Evolutionary conservation across 2,329 filamentous ascomycete species (phyloP), one percentile per base, ranked within the genome.

Genomic region (Colletotrichum endophyticum): DNA sequence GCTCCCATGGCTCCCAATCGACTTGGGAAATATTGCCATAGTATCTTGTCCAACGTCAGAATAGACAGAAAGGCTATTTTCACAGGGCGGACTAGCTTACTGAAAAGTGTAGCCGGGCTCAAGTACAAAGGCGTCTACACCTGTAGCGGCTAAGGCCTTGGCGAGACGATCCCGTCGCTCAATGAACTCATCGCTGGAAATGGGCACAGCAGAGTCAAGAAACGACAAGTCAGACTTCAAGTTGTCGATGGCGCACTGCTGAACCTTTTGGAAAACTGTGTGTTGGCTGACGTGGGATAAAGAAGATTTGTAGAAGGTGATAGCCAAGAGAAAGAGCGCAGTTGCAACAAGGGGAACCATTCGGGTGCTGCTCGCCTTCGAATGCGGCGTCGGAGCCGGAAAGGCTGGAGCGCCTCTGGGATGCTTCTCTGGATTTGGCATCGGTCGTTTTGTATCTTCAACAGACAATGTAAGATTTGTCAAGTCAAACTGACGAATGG

Each of bases 91-190:
- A 19, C 7, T 6, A n/a, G 25, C 78, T 72, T 81, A 92, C 83
- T 91, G 89, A 78, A 93, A 93, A 0, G 91, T 92, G 79, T 92
- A 93, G 3, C 92, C 92, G 3, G 92, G 92, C 80, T 94, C 92
- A 2, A 92, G 84, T 3, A 92, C 84, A 78, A 93, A 93, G 0
- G 90, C 91, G 81, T 92, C 91, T 2, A 89, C 82, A 2, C 83
- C 84, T 57, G 91, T 89, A 1, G 82, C 83, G 13, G 85, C 84
- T n/a, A 93, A 83, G 11, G 91, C 91, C 73, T 83, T 80, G 1
- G 91, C 92, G 2, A 93, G 84, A n/a, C 87, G 86, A 73, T 92
- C 86, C 13, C 91, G 86, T 3, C 92, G 88, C 22, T 87, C 80
- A 5, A 92, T 82, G 78, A 90, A 93, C 77, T 93, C 91, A 1